phyloP scores from a whole-genome alignment of 1,284 basidiomycete species.

The Leccinum pachyderme region DNA sequence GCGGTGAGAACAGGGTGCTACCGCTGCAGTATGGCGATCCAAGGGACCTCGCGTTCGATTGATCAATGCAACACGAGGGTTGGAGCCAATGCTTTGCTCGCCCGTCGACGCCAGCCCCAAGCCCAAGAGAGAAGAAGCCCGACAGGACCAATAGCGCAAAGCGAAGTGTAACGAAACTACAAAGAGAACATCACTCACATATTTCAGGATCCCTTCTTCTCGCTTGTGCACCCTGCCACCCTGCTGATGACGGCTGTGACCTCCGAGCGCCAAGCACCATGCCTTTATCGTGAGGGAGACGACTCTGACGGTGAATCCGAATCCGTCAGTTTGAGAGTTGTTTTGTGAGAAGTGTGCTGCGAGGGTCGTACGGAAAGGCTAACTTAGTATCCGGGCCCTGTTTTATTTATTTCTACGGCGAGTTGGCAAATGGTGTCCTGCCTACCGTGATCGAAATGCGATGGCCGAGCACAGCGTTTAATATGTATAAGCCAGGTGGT shows the following conservation, averaged over 20 bases:
- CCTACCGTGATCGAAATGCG: constrained; percentile 66
- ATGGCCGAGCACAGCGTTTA: constrained; percentile 2
- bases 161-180: not conserved
- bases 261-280: constrained; percentile 51
- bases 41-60: constrained; percentile 15
- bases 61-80: constrained; percentile 11
- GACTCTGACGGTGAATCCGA: constrained; percentile 45
- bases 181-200: constrained; percentile 38
- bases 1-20: constrained; percentile 6
- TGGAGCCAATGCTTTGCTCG: not conserved
- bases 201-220: constrained; percentile 62
- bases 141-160: not conserved
- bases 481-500: not conserved
- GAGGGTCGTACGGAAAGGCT: constrained; percentile 35
- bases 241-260: constrained; percentile 53
- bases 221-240: constrained; percentile 61
- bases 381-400: not conserved
- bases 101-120: not conserved
- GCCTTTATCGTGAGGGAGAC: constrained; percentile 40
- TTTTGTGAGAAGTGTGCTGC: constrained; percentile 57
- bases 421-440: constrained; percentile 49
- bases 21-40: not conserved
- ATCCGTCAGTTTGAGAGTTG: constrained; percentile 64
- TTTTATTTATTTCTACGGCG: not conserved
- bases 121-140: not conserved